Evolutionary conservation across 2,329 filamentous ascomycete genomes (phyloP).

Genomic region (Trichophyton benhamiae): DNA sequence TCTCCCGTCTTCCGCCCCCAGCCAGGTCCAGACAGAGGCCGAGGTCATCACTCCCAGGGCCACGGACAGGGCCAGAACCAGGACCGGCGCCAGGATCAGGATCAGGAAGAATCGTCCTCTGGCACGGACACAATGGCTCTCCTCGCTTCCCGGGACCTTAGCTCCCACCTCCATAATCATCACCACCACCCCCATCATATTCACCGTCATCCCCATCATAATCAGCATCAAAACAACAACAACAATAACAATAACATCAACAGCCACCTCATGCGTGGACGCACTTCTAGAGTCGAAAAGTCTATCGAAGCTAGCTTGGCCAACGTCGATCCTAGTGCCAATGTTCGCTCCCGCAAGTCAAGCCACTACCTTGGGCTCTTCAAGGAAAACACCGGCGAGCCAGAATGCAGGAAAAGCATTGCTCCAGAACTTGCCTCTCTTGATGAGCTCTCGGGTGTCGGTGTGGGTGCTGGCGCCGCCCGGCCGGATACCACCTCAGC

Average conservation of each 20-base stretch:
- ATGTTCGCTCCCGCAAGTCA: slow-evolving; percentile 51
- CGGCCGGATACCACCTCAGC: neutral
- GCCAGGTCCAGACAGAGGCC: neutral
- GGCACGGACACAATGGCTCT: neutral
- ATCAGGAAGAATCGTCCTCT: neutral
- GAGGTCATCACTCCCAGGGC: neutral
- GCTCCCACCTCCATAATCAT: neutral
- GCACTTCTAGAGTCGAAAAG: slow-evolving; percentile 42
- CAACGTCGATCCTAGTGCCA: slow-evolving; percentile 42
- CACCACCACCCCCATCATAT: too few relatives aligned
- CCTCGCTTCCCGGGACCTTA: neutral
- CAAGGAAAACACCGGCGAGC: slow-evolving; percentile 47
- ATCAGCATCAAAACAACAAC: neutral
- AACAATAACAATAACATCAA: too few relatives aligned
- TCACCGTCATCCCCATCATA: too few relatives aligned
- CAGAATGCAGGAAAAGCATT: slow-evolving; percentile 36
- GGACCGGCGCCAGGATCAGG: too few relatives aligned
- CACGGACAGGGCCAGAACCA: neutral
- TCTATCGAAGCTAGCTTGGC: slow-evolving; percentile 52
- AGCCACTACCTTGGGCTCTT: slow-evolving; percentile 55
- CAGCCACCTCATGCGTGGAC: neutral
- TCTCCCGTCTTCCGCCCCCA: slow-evolving; percentile 3
- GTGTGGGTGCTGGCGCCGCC: too few relatives aligned
- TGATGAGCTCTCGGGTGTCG: neutral
- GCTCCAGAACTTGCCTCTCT: neutral